phyloP scores from a whole-genome alignment of 805 yeast genomes.

The Teunomyces tritomae region DNA sequence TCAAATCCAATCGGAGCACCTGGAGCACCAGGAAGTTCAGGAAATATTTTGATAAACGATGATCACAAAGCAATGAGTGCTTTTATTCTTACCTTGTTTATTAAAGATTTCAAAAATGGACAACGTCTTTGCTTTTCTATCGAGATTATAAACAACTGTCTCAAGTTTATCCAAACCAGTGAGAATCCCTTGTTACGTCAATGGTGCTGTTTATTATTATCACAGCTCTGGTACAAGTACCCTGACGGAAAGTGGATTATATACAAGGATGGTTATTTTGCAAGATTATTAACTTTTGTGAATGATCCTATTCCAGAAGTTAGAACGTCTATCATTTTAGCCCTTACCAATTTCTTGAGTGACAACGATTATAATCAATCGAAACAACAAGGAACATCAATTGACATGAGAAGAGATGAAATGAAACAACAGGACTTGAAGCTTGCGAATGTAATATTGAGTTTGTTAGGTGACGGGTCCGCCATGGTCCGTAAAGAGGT shows the following conservation, averaged over 20 bases:
- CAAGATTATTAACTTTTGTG: constrained; percentile 53
- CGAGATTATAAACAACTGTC: constrained; percentile 67
- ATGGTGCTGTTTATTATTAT: constrained; percentile 81
- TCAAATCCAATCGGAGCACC: constrained; percentile 29
- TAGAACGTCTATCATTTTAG: constrained; percentile 74
- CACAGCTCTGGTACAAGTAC: constrained; percentile 71
- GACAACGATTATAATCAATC: constrained; percentile 32
- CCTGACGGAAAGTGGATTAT: constrained; percentile 74
- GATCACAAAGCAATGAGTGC: constrained; percentile 97
- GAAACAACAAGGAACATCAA: constrained; percentile 12
- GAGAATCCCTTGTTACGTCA: constrained; percentile 87
- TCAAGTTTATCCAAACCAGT: constrained; percentile 62
- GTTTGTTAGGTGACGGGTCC: constrained; percentile 81
- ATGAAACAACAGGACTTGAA: constrained; percentile 66
- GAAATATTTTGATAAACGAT: constrained; percentile 49
- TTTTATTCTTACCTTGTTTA: constrained; percentile 80
- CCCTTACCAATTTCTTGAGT: constrained; percentile 67
- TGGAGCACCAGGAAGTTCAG: constrained; percentile 28
- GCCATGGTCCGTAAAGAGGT: constrained; percentile 85
- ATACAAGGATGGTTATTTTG: constrained; percentile 60
- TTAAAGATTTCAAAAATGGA: constrained; percentile 74
- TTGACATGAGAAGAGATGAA: constrained; percentile 42
- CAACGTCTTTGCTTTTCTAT: constrained; percentile 75
- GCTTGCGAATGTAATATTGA: constrained; percentile 65
- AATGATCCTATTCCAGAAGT: constrained; percentile 95